These are phyloP conservation scores for Arachnomyces sp. DNA, from an alignment of 2,329 filamentous ascomycete species.

Conservation along the genomic window DNA sequence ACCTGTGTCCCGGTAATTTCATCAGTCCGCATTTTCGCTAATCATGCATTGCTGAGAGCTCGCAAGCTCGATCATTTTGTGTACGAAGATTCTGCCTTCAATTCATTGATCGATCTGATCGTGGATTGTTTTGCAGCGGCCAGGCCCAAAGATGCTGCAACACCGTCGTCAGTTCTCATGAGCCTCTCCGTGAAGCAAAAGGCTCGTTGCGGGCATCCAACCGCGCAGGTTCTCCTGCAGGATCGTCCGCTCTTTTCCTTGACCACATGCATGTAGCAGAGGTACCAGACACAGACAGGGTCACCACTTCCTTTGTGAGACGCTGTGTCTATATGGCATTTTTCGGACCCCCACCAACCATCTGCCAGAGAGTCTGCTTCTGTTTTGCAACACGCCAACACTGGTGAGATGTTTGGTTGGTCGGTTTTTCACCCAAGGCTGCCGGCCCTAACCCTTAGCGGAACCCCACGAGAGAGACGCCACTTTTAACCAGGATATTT, in stretches of 20 bases:
- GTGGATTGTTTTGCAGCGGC: constrained; percentile 14
- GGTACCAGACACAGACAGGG: constrained; percentile 8
- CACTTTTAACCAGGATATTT: no score
- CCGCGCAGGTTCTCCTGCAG: constrained; percentile 10
- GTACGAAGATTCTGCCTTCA: constrained; percentile 13
- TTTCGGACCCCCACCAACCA: constrained; percentile 9
- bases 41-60: constrained; percentile 16
- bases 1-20: constrained; percentile 16
- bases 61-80: constrained; percentile 13
- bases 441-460: no score
- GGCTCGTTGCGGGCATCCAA: constrained; percentile 13
- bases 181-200: constrained; percentile 10
- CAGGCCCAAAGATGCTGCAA: constrained; percentile 9
- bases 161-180: constrained; percentile 7
- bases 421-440: no score
- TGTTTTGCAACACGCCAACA: no score
- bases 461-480: no score
- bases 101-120: constrained; percentile 13
- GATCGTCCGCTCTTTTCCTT: constrained; percentile 16
- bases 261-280: constrained; percentile 12
- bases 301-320: constrained; percentile 17
- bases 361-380: neutral
- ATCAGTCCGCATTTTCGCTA: constrained; percentile 14
- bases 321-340: constrained; percentile 19
- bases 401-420: no score